Base-by-base conservation (phyloP, 371 early-diverging fungal genomes). In the Rhizopus microsporus region DNA sequence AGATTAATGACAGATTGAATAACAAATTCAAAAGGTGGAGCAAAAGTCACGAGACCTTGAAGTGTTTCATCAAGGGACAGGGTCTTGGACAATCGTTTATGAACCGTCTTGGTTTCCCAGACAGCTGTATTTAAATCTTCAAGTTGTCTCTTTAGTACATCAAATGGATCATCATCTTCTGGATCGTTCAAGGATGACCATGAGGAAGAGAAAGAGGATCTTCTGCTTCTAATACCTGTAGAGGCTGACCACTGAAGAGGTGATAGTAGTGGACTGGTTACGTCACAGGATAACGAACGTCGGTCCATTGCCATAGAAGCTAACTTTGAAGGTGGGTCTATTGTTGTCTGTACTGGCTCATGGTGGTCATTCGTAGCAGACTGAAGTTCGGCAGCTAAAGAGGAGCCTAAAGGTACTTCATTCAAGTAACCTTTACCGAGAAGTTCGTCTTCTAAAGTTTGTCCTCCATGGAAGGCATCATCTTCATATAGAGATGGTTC, bases 51-150 rank as follows among this genome's bases (percentile, higher is more conserved):
- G 50, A 57, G 61, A 52, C 54, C 62, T 54, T 64, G 62, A n/a
- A 68, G 65, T 44, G 62, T 69, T 60, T 75, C 75, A 65, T 75
- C 72, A 8, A 74, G 56, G 12, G 72, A 42, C 32, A 77, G 49
- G 1, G 75, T 75, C 58, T 77, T 75, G 50, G 69, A 64, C 13
- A 80, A 56, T 12, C 77, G 71, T 59, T 80, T 80, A 47, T 75
- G 77, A 32, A 73, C 63, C 15, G 75, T 77, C 51, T 76, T 80
- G n/a, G 77, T 77, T 56, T 80, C 77, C 77, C 77, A 77, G 2
- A 74, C 75, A 15, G 72, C 69, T 39, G 71, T 70, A 59, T 76
- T 74, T 34, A 74, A 56, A 30, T 80, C 80, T 49, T 80, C 80
- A 10, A 80, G 46, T 30, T 80, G 80, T 51, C 73, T 58, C 50